Percentiles rank a stretch among this genome's conserved stretches.
phyloP scores from a whole-genome alignment of 805 yeast species.

The Yarrowia alimentaria region DNA sequence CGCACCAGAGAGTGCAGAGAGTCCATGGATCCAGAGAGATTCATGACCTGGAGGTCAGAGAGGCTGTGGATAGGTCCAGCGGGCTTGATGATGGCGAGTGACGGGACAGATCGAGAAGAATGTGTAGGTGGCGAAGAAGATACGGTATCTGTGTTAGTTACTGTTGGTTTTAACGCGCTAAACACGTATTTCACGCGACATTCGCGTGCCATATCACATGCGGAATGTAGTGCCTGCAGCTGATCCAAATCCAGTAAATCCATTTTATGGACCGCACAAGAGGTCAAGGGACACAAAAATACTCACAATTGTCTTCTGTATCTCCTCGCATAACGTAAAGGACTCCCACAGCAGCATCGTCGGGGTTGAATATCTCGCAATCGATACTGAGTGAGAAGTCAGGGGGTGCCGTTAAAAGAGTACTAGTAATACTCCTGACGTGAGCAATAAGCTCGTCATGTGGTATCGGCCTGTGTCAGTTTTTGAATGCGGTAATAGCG shows the following conservation, averaged over 20 bases:
- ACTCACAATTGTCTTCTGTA: slow-evolving; percentile 18
- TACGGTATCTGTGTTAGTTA: no score
- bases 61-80: not conserved
- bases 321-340: slow-evolving; percentile 7
- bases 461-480: no score
- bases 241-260: no score
- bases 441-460: slow-evolving; percentile 19
- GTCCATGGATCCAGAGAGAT: slow-evolving; percentile 29
- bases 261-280: no score
- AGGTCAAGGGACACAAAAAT: not conserved
- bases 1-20: no score
- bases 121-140: no score
- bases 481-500: no score
- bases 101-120: no score
- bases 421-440: slow-evolving; percentile 13
- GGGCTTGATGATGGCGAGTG: slow-evolving; percentile 4
- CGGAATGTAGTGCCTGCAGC: no score
- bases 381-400: slow-evolving; percentile 3
- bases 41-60: slow-evolving; percentile 18
- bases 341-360: slow-evolving; percentile 13
- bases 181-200: no score
- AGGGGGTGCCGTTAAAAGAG: slow-evolving; percentile 14
- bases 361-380: slow-evolving; percentile 8
- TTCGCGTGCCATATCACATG: no score
- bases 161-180: no score